These are phyloP conservation scores for Solanum gracilifrons DNA, from an alignment of 257 asterid species.

Conservation along the genomic window DNA sequence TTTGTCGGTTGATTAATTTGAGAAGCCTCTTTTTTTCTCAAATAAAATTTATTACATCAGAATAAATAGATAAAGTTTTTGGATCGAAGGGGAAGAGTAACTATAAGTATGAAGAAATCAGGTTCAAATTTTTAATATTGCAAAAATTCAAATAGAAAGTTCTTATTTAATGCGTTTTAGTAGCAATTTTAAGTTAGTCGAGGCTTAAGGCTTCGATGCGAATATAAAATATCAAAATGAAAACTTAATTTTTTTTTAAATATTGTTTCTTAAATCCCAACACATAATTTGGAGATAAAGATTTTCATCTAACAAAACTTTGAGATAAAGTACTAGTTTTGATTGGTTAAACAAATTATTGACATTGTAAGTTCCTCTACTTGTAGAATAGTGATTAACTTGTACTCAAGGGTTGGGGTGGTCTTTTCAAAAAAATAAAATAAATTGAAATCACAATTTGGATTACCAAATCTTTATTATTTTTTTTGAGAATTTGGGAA, in stretches of 20 bases:
- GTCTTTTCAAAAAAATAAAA: too few relatives aligned
- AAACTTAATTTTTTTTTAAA: neutral
- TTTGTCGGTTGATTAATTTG: neutral
- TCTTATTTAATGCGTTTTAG: neutral
- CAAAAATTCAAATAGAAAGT: neutral
- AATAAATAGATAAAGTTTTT: neutral
- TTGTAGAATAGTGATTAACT: neutral
- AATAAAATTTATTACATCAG: neutral
- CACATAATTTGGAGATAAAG: neutral
- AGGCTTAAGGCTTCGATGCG: neutral
- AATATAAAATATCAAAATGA: neutral
- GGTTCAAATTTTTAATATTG: neutral
- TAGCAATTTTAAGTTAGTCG: neutral
- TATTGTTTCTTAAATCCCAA: neutral
- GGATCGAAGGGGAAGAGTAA: neutral
- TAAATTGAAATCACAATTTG: neutral
- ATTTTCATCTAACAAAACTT: neutral
- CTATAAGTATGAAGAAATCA: neutral
- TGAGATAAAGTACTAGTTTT: neutral
- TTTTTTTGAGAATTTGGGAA: neutral
- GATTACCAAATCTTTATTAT: neutral
- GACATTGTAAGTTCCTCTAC: neutral
- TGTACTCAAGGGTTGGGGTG: neutral
- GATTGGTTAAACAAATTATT: neutral
- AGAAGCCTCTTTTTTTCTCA: neutral